Base-by-base conservation (phyloP, 352 stramenopile species). In the Peronospora destructor region DNA sequence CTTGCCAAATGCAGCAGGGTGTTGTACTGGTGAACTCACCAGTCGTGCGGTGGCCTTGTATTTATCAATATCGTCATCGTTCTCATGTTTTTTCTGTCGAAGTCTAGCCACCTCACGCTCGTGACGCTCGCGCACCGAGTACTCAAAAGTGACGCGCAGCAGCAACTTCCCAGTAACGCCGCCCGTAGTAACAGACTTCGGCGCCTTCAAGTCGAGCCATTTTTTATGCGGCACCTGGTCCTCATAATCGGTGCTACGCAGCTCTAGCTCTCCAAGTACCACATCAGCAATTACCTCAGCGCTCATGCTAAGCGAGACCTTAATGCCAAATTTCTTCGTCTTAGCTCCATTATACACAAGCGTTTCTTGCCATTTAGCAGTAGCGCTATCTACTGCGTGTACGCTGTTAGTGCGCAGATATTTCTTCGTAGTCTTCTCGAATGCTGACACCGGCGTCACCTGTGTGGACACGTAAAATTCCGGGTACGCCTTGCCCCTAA, bases 381-480 rank as follows among this genome's bases (percentile, higher is more conserved):
- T 61, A 3, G 48, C 19, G 16, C 48, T 40, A 23, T 64, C 48
- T 3, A 53, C 34, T 19, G 50, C 59, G 49, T 45, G 32, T 29
- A 61, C 58, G 3, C 65, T 49, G 0, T 34, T 40, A 8, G 76
- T 85, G 11, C 77, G 74, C 46, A 85, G 35, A 53, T 82, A 63
- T 61, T 87, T 88, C 60, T 86, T 84, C 6, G 66, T 75, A 11
- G 66, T 59, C 62, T 85, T 87, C 38, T 87, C 82, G 32, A 77
- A 85, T 2, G 75, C 69, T 26, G 68, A 78, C 19, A 72, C 54
- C 17, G 79, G 79, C 29, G 74, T 74, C 53, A 81, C 64, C 50
- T 72, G 68, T 13, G 69, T 78, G 3, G 72, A 85, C 40, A 87
- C 73, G 46, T 78, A 85, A 41, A 86, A 30, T 26, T 59, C 53